Evolutionary conservation across 2,329 filamentous ascomycete species (phyloP).

Genomic region (Balansia obtecta): DNA sequence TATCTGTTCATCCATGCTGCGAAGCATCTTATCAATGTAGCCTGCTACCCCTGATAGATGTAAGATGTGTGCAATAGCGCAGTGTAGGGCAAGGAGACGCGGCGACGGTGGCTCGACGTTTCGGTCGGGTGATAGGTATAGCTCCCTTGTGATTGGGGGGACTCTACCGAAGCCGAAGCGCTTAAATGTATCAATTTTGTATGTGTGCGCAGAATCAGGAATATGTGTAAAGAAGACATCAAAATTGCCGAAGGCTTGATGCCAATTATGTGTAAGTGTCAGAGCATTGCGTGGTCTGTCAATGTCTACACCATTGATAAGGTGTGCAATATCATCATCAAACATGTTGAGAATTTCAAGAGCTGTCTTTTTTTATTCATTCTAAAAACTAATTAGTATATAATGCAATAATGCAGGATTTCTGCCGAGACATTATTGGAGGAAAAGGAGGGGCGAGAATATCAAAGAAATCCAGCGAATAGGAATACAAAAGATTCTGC

Average conservation of each 20-base stretch:
- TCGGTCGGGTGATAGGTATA: constrained; percentile 14
- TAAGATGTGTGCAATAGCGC: constrained; percentile 21
- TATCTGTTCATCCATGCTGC: not conserved
- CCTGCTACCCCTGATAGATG: constrained; percentile 18
- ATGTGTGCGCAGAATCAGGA: constrained; percentile 16
- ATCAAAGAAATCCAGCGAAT: too few relatives aligned
- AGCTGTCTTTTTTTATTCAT: constrained; percentile 18
- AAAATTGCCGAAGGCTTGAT: constrained; percentile 12
- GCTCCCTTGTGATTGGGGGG: constrained; percentile 18
- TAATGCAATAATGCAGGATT: too few relatives aligned
- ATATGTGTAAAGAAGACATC: constrained; percentile 12
- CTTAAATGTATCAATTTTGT: constrained; percentile 11
- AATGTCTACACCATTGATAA: constrained; percentile 27
- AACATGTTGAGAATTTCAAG: constrained; percentile 30
- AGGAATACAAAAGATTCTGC: too few relatives aligned
- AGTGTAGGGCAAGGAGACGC: constrained; percentile 21
- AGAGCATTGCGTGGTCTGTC: constrained; percentile 26
- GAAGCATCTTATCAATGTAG: constrained; percentile 20
- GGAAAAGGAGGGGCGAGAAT: too few relatives aligned
- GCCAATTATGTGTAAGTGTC: constrained; percentile 10
- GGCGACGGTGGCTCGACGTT: constrained; percentile 20
- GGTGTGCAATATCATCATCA: constrained; percentile 19
- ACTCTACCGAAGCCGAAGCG: not conserved
- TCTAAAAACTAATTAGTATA: constrained; percentile 4
- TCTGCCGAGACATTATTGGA: too few relatives aligned